A percentile compares a stretch with the other conserved stretches of the same genome.
Conservation (phyloP, 2,329 filamentous ascomycete species). For the Allantophomopsis lycopodina region DNA sequence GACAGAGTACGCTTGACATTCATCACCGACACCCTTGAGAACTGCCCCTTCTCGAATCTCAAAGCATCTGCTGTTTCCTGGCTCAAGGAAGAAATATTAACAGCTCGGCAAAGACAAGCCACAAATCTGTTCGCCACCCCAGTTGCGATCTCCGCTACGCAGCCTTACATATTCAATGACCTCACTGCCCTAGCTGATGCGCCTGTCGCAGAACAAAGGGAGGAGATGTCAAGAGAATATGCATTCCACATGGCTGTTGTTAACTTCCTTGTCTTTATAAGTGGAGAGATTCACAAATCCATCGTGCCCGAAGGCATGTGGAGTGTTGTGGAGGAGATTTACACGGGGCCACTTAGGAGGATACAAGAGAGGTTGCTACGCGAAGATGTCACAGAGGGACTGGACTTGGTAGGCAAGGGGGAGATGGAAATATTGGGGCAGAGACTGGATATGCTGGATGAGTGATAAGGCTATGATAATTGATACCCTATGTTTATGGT, state of each 20-base stretch:
- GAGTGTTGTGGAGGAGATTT: constrained; percentile 42
- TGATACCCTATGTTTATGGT: too few species aligned
- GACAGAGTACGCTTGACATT: constrained; percentile 45
- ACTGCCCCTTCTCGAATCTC: constrained; percentile 47
- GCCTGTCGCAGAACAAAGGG: constrained; percentile 26
- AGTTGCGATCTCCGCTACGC: constrained; percentile 43
- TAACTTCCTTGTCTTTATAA: constrained; percentile 46
- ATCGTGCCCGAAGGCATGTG: constrained; percentile 42
- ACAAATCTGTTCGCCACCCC: constrained; percentile 31
- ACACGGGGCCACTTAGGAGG: constrained; percentile 36
- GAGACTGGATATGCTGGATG: constrained; percentile 5
- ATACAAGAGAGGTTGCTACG: constrained; percentile 20
- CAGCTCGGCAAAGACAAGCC: constrained; percentile 16
- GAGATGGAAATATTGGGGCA: constrained; percentile 23
- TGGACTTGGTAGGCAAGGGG: constrained; percentile 11
- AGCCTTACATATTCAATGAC: constrained; percentile 47
- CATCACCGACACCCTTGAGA: constrained; percentile 49
- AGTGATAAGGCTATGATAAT: too few species aligned
- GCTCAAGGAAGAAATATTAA: constrained; percentile 48
- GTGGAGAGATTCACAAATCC: constrained; percentile 28
- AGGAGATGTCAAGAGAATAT: constrained; percentile 36
- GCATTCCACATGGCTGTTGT: constrained; percentile 43
- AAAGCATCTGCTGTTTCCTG: constrained; percentile 50
- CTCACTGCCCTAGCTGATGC: constrained; percentile 30
- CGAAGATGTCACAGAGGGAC: not conserved